phyloP scores from a whole-genome alignment of 306 rosid species.

The Datisca glomerata region DNA sequence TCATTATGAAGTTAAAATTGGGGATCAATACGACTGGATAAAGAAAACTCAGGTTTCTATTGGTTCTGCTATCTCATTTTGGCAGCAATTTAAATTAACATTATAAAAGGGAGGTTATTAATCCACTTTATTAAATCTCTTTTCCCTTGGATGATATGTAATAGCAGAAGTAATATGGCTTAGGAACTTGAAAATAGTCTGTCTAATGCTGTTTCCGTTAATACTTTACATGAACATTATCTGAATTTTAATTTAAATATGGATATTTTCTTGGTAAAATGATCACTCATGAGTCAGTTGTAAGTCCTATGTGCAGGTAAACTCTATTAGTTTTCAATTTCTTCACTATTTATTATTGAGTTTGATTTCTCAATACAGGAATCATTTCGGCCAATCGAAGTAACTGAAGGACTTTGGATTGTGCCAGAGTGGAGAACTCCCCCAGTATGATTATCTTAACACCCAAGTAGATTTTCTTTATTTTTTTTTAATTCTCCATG shows the following conservation, averaged over 20 bases:
- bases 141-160: too few relatives aligned
- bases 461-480: not conserved
- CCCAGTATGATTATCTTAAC: slow-evolving; percentile 37
- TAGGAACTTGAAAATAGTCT: too few relatives aligned
- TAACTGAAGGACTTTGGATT: slow-evolving; percentile 70
- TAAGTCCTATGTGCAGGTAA: not conserved
- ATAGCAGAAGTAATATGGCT: too few relatives aligned
- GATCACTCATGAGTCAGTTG: too few relatives aligned
- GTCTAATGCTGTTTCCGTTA: too few relatives aligned
- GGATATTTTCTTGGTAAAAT: too few relatives aligned
- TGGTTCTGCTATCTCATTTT: not conserved
- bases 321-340: not conserved
- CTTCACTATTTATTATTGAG: not conserved
- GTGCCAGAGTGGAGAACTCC: slow-evolving; percentile 78
- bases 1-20: slow-evolving; percentile 41
- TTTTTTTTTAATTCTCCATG: not conserved
- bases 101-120: too few relatives aligned
- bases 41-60: slow-evolving; percentile 52
- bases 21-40: slow-evolving; percentile 65
- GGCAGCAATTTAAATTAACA: not conserved
- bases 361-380: slow-evolving; percentile 32
- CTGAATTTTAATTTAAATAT: too few relatives aligned
- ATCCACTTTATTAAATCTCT: too few relatives aligned
- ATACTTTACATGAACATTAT: too few relatives aligned
- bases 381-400: slow-evolving; percentile 55